Evolutionary conservation across 108 stramenopile genomes (phyloP).

Genomic region (Cyclostephanos tholiformis): DNA sequence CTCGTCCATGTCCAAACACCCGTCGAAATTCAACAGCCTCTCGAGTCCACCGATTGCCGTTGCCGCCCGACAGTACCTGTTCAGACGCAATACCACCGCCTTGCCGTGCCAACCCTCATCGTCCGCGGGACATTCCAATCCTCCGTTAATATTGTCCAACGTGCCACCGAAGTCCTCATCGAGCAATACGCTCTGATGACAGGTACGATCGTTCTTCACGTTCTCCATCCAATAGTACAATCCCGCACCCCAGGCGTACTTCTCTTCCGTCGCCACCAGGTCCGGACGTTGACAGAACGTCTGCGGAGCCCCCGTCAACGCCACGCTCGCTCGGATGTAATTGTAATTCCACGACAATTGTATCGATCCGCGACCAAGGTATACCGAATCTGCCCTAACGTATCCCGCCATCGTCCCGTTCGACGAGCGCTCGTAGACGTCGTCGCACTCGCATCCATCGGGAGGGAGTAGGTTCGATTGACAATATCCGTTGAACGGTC

Average conservation of each 20-base stretch:
- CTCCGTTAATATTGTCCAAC: slow-evolving; percentile 49
- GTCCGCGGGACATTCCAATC: slow-evolving; percentile 50
- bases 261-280: slow-evolving; percentile 43
- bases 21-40: slow-evolving; percentile 24
- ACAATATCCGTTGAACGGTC: slow-evolving; percentile 45
- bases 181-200: slow-evolving; percentile 46
- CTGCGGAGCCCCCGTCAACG: slow-evolving; percentile 42
- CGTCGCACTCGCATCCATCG: slow-evolving; percentile 51
- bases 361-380: slow-evolving; percentile 46
- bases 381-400: slow-evolving; percentile 37
- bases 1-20: slow-evolving; percentile 41
- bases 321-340: slow-evolving; percentile 42
- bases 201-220: slow-evolving; percentile 47
- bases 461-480: slow-evolving; percentile 48
- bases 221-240: slow-evolving; percentile 56
- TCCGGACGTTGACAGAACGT: slow-evolving; percentile 52
- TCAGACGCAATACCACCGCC: slow-evolving; percentile 44
- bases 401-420: slow-evolving; percentile 28
- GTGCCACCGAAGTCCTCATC: slow-evolving; percentile 47
- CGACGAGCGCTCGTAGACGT: slow-evolving; percentile 29
- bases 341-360: slow-evolving; percentile 56
- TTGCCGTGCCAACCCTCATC: slow-evolving; percentile 45
- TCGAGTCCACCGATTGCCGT: slow-evolving; percentile 38
- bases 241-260: slow-evolving; percentile 51
- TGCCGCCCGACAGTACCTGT: slow-evolving; percentile 48